Evolutionary conservation across 257 asterid species (phyloP).

Genomic region (Fraxinus cuspidata): DNA sequence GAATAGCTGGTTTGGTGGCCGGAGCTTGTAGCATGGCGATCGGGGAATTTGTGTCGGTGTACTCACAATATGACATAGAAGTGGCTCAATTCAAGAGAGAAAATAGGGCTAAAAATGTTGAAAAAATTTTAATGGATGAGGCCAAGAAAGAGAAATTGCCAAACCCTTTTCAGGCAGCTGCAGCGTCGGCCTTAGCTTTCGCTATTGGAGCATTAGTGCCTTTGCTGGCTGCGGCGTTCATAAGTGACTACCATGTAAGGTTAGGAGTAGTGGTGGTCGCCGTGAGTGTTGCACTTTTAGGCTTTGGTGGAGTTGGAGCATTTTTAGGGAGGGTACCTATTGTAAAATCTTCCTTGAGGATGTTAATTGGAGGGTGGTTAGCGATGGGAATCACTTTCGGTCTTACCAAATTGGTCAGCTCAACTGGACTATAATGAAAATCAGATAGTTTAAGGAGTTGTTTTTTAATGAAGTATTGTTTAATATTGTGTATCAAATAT

Average conservation of each 20-base stretch:
- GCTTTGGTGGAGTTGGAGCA: conserved; percentile 61
- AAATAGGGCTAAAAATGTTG: background rate
- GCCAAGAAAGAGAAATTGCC: conserved; percentile 42
- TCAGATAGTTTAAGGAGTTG: background rate
- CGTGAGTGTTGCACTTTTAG: conserved; percentile 56
- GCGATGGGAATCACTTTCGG: conserved; percentile 75
- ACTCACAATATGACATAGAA: conserved; percentile 64
- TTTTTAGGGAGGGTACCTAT: conserved; percentile 50
- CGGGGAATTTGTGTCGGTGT: conserved; percentile 72
- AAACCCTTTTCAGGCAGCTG: conserved; percentile 57
- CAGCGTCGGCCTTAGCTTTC: conserved; percentile 63
- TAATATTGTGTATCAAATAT: background rate
- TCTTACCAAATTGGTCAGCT: conserved; percentile 50
- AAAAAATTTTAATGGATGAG: background rate
- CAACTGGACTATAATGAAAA: conserved; percentile 15
- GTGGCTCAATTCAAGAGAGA: conserved; percentile 54
- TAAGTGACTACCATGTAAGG: conserved; percentile 43
- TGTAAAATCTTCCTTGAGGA: conserved; percentile 51
- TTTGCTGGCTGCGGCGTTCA: conserved; percentile 51
- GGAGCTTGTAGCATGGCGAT: conserved; percentile 88
- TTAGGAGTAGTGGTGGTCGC: conserved; percentile 56
- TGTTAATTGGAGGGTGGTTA: conserved; percentile 54
- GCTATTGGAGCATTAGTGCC: conserved; percentile 66
- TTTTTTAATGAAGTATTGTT: background rate
- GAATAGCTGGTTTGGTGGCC: conserved; percentile 58